Percentiles rank a stretch among this genome's conserved stretches.
These are phyloP conservation scores for Peronospora belbahrii DNA, from an alignment of 352 stramenopile genomes.

Conservation along the genomic window DNA sequence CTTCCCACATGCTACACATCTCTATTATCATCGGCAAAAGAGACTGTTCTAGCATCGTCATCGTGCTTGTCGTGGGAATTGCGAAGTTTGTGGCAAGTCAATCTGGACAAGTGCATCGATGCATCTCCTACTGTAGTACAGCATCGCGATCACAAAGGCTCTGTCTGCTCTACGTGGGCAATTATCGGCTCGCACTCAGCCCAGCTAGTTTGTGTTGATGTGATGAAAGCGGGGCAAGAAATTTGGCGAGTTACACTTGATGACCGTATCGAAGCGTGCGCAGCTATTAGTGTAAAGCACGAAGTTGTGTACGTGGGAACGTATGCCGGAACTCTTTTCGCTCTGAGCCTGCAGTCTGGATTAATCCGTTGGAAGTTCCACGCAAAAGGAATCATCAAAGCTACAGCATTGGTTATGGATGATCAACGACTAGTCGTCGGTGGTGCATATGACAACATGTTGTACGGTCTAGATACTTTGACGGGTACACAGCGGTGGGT, in stretches of 20 bases:
- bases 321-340: slow-evolving; percentile 43
- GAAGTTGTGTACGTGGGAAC: slow-evolving; percentile 42
- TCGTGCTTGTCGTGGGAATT: slow-evolving; percentile 9
- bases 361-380: slow-evolving; percentile 27
- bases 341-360: slow-evolving; percentile 31
- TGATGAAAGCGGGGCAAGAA: slow-evolving; percentile 13
- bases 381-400: slow-evolving; percentile 39
- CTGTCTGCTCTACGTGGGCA: slow-evolving; percentile 14
- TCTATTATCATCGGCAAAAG: background rate
- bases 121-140: slow-evolving; percentile 48
- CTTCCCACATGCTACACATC: slow-evolving; percentile 12
- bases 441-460: slow-evolving; percentile 42
- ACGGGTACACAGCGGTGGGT: slow-evolving; percentile 23
- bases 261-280: slow-evolving; percentile 49
- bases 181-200: slow-evolving; percentile 47
- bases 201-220: slow-evolving; percentile 37
- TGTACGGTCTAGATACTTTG: slow-evolving; percentile 30
- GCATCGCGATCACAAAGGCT: background rate
- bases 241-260: slow-evolving; percentile 41
- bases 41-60: background rate
- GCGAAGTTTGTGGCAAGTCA: slow-evolving; percentile 17
- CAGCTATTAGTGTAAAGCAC: slow-evolving; percentile 26
- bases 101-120: slow-evolving; percentile 58
- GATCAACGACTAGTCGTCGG: slow-evolving; percentile 30
- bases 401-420: slow-evolving; percentile 39